These are phyloP conservation scores for Neltuma alba DNA, from an alignment of 306 rosid genomes.

Conservation along the genomic window DNA sequence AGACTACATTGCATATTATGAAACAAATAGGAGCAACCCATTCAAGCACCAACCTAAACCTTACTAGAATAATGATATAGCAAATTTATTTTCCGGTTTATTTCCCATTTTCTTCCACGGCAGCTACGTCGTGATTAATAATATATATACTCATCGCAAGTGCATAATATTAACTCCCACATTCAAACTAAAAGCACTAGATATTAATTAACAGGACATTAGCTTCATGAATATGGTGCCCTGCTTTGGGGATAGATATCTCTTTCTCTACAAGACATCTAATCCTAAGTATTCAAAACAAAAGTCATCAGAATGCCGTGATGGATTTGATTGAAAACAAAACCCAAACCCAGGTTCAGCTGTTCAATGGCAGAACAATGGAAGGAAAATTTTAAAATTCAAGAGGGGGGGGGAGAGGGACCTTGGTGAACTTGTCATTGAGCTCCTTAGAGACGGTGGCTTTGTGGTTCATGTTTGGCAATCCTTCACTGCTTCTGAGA, in stretches of 20 bases:
- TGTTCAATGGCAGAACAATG: neutral
- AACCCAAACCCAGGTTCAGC: neutral
- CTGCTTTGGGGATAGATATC: neutral
- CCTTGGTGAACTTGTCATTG: constrained; percentile 79
- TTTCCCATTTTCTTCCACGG: no score
- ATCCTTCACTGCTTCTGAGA: constrained; percentile 31
- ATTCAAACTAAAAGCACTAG: neutral
- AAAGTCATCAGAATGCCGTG: neutral
- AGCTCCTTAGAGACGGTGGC: constrained; percentile 87
- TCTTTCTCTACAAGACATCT: neutral
- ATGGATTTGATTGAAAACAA: neutral
- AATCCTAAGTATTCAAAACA: neutral
- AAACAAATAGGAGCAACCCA: neutral
- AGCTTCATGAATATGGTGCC: neutral
- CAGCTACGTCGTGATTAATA: neutral
- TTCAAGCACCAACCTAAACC: neutral
- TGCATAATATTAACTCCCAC: constrained; percentile 6
- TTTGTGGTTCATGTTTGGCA: constrained; percentile 69
- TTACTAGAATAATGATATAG: neutral
- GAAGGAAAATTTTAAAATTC: neutral
- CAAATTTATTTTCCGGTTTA: neutral
- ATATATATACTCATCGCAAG: neutral
- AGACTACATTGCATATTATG: neutral
- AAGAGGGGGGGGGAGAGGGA: constrained; percentile 8
- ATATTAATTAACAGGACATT: neutral